Evolutionary conservation across 1,284 basidiomycete species (phyloP), one percentile per base, ranked within the genome.

Genomic region (Sporisorium exsertum): DNA sequence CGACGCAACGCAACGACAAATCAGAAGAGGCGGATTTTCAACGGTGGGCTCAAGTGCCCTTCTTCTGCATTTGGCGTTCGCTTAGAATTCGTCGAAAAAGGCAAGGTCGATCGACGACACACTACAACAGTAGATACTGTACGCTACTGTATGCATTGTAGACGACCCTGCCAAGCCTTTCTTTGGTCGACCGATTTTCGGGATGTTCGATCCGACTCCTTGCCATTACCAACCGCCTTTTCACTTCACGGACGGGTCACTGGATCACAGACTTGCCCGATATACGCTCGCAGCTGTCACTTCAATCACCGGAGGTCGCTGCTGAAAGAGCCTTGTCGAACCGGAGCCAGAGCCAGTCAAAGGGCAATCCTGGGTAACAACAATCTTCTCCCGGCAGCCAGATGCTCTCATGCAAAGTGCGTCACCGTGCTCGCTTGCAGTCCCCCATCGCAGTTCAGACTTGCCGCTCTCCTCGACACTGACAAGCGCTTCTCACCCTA

Each of bases 181-280:
- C 6, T 43, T 37, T 16, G 35, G 50, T 50, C 45, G 57, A 51
- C 47, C 47, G 37, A 40, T 58, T 50, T n/a, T 42, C 49, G 42
- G 37, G 24, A 24, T n/a, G 16, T 7, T 12, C 16, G 37, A 40
- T 40, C 7, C 37, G 37, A 40, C 37, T 18, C 5, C 37, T 40
- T n/a, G 10, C 35, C 35, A 12, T 35, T 35, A n/a, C 18, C 37
- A n/a, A 4, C 18, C n/a, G n/a, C n/a, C n/a, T n/a, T n/a, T n/a
- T n/a, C n/a, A n/a, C n/a, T n/a, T n/a, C n/a, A n/a, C n/a, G n/a
- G n/a, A n/a, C n/a, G n/a, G n/a, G n/a, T n/a, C n/a, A n/a, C n/a
- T n/a, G n/a, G n/a, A n/a, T n/a, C n/a, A n/a, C n/a, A n/a, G n/a
- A n/a, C n/a, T n/a, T n/a, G n/a, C n/a, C n/a, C n/a, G n/a, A n/a